These are phyloP conservation scores for Dispira parvispora DNA, from an alignment of 192 early-diverging fungal species.

Conservation along the genomic window DNA sequence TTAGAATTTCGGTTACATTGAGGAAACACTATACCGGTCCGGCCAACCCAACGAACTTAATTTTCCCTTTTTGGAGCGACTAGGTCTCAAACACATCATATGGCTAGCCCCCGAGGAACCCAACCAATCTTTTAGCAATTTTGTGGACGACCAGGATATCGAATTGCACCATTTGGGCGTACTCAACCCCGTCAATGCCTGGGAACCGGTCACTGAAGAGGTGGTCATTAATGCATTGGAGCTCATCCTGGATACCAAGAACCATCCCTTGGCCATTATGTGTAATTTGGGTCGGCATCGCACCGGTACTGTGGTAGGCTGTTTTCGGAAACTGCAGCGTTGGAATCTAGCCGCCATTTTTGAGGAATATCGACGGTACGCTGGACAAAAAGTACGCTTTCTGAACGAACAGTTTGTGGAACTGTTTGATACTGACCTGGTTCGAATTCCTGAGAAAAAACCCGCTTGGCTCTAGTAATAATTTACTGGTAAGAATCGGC, in stretches of 20 bases:
- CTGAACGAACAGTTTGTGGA: slow-evolving; percentile 93
- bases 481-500: not conserved
- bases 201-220: slow-evolving; percentile 97
- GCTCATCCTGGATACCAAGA: slow-evolving; percentile 65
- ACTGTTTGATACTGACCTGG: slow-evolving; percentile 94
- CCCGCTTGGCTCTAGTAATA: slow-evolving; percentile 50
- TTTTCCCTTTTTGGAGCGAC: slow-evolving; percentile 95
- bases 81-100: slow-evolving; percentile 82
- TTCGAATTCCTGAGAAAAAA: slow-evolving; percentile 57
- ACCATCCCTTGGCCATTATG: slow-evolving; percentile 96
- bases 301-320: slow-evolving; percentile 97
- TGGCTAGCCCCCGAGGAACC: slow-evolving; percentile 97
- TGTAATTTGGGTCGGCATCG: slow-evolving; percentile 95
- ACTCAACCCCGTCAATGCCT: slow-evolving; percentile 69
- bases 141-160: slow-evolving; percentile 98
- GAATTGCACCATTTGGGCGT: slow-evolving; percentile 81
- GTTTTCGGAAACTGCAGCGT: slow-evolving; percentile 87
- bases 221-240: slow-evolving; percentile 81
- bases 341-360: slow-evolving; percentile 99
- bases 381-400: slow-evolving; percentile 91
- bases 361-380: slow-evolving; percentile 93
- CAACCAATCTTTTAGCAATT: slow-evolving; percentile 85
- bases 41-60: slow-evolving; percentile 98
- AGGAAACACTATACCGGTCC: slow-evolving; percentile 91
- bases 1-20: slow-evolving; percentile 95